phyloP scores from a whole-genome alignment of 176 grass and related monocot species.

The Paspalum notatum region DNA sequence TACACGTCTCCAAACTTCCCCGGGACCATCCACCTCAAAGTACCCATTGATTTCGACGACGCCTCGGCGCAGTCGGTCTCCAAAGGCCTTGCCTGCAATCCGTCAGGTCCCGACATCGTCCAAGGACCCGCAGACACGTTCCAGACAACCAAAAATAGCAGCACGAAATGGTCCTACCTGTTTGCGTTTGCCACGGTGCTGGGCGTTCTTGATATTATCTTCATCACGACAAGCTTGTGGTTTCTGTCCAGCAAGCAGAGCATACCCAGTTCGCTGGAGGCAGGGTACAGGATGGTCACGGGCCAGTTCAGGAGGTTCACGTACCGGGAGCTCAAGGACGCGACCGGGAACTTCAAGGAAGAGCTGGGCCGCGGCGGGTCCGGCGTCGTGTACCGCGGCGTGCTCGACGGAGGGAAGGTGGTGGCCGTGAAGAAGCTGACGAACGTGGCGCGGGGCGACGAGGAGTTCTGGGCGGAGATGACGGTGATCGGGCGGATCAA shows the following conservation, averaged over 20 bases:
- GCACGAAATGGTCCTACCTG: slow-evolving; percentile 47
- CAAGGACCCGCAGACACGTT: background rate
- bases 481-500: slow-evolving; percentile 62
- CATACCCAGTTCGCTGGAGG: slow-evolving; percentile 29
- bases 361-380: slow-evolving; percentile 70
- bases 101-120: background rate
- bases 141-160: background rate
- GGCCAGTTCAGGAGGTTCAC: slow-evolving; percentile 63
- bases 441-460: slow-evolving; percentile 43
- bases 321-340: slow-evolving; percentile 59
- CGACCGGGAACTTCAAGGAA: slow-evolving; percentile 59
- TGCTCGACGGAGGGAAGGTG: slow-evolving; percentile 44
- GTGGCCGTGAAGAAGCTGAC: slow-evolving; percentile 67
- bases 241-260: slow-evolving; percentile 54
- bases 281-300: slow-evolving; percentile 57
- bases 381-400: slow-evolving; percentile 56
- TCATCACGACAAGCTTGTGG: slow-evolving; percentile 42
- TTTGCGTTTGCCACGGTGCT: slow-evolving; percentile 45
- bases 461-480: slow-evolving; percentile 69
- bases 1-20: slow-evolving; percentile 44
- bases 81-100: slow-evolving; percentile 36
- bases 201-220: slow-evolving; percentile 40
- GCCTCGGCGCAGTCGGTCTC: background rate
- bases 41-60: slow-evolving; percentile 31
- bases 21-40: slow-evolving; percentile 54